Evolutionary conservation across 78 protist species (phyloP), one percentile per base, ranked within the genome.

Genomic region (Dictyostelium purpureum): DNA sequence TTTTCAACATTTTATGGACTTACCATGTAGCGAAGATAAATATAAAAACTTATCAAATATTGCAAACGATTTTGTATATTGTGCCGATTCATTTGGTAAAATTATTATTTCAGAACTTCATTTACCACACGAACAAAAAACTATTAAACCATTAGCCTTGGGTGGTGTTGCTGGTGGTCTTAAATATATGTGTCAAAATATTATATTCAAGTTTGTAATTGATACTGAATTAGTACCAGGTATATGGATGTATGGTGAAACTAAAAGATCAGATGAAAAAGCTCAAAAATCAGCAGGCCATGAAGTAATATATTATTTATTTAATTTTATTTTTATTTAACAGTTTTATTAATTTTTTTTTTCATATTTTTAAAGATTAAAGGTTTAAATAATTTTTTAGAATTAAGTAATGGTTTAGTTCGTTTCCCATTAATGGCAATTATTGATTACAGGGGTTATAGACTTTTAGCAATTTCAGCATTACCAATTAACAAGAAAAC

Each of bases 81-180:
- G 78, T 52, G 95, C 95, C 2, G 66, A 92, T 38, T 82, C 95
- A 73, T 92, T 83, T 78, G 95, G 95, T 37, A 92, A 92, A 43
- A 71, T 92, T 28, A 92, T 92, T 42, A 92, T 92, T 0, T 92
- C 95, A 5, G 95, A 92, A 42, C 38, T 57, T 24, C 65, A 82
- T 40, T 45, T 92, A 38, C 95, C 95, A 42, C 38, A 43, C 47
- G 95, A 81, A 26, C 26, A 24, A 33, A 92, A 92, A 47, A 82
- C 95, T 5, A 92, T 92, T 24, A 83, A 92, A 47, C 91, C 95
- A 43, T 40, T 73, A 26, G 37, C 47, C 1, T 18, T 92, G 0
- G 95, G 95, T 75, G 95, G 95, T 67, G 73, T 92, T 7, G 95
- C 91, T 28, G 95, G 95, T 77, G 95, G 95, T 19, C 12, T 47